A percentile compares a stretch with the other conserved stretches of the same genome.
These are phyloP conservation scores for Pseudocercospora vitis DNA, from an alignment of 2,329 filamentous ascomycete species.

Conservation along the genomic window DNA sequence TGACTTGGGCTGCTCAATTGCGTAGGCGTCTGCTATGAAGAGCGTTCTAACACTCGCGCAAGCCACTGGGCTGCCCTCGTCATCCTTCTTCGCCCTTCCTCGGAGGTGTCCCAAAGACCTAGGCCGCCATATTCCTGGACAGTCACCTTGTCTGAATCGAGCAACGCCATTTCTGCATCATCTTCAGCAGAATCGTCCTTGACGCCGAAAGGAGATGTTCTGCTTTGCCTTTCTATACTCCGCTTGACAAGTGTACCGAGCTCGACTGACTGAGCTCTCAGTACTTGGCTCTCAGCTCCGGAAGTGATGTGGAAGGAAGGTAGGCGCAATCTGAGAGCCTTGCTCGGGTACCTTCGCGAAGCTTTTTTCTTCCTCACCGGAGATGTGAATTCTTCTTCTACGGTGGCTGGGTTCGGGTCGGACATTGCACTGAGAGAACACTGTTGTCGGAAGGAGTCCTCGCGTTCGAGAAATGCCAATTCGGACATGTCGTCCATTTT, in stretches of 20 bases:
- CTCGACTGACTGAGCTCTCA: conserved; percentile 45
- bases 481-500: conserved; percentile 39
- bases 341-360: conserved; percentile 46
- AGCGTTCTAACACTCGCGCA: not conserved
- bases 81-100: conserved; percentile 24
- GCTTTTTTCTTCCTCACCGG: conserved; percentile 27
- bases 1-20: too few species aligned
- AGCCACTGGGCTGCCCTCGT: conserved; percentile 26
- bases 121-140: conserved; percentile 37
- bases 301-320: conserved; percentile 45
- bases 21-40: not conserved
- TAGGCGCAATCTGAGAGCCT: conserved; percentile 41
- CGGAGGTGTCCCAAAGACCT: conserved; percentile 28
- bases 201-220: conserved; percentile 10
- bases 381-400: not conserved
- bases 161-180: conserved; percentile 28
- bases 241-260: conserved; percentile 43
- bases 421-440: conserved; percentile 25
- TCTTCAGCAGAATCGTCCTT: conserved; percentile 30
- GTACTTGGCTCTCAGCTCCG: conserved; percentile 40
- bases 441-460: conserved; percentile 34
- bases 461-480: conserved; percentile 31
- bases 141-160: conserved; percentile 34
- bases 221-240: conserved; percentile 39
- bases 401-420: not conserved